These are phyloP conservation scores for Penicillium fuscoglaucum DNA, from an alignment of 2,329 filamentous ascomycete genomes.

Conservation along the genomic window DNA sequence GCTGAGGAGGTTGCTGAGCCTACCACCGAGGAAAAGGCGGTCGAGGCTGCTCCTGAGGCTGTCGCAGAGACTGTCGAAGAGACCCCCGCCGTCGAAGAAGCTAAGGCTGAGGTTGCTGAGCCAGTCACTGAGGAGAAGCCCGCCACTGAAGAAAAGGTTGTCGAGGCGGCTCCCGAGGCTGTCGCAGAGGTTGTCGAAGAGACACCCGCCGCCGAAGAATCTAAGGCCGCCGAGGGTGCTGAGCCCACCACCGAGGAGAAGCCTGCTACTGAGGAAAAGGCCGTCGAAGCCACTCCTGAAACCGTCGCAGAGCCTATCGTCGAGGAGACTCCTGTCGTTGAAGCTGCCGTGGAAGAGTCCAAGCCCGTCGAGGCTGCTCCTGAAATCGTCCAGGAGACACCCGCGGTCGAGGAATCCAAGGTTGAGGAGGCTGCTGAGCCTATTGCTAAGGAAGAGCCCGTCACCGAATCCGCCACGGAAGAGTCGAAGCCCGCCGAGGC, in stretches of 20 bases:
- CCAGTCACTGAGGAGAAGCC: neutral
- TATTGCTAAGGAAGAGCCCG: constrained; percentile 3
- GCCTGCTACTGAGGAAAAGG: neutral
- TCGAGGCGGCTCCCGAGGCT: constrained; percentile 3
- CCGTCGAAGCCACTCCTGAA: neutral
- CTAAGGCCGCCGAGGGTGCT: neutral
- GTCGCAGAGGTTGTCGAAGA: neutral
- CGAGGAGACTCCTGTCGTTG: constrained; percentile 1
- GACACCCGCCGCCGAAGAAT: constrained; percentile 1
- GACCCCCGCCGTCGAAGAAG: neutral
- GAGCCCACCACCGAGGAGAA: constrained; percentile 1
- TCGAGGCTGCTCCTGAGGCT: neutral
- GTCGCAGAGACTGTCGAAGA: neutral
- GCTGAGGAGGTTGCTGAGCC: neutral
- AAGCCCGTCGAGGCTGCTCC: constrained; percentile 3
- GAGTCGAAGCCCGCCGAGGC: constrained; percentile 6
- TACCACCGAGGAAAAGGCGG: constrained; percentile 7
- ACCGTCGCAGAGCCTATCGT: neutral
- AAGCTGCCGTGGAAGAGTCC: constrained; percentile 3
- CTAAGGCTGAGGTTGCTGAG: neutral
- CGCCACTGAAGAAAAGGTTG: neutral
- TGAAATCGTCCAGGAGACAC: neutral
- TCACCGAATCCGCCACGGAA: neutral
- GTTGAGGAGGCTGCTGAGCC: neutral
- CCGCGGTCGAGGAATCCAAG: neutral